Evolutionary conservation across 768 basidiomycete genomes (phyloP), one percentile per base, ranked within the genome.

Genomic region (Naganishia friedmannii): DNA sequence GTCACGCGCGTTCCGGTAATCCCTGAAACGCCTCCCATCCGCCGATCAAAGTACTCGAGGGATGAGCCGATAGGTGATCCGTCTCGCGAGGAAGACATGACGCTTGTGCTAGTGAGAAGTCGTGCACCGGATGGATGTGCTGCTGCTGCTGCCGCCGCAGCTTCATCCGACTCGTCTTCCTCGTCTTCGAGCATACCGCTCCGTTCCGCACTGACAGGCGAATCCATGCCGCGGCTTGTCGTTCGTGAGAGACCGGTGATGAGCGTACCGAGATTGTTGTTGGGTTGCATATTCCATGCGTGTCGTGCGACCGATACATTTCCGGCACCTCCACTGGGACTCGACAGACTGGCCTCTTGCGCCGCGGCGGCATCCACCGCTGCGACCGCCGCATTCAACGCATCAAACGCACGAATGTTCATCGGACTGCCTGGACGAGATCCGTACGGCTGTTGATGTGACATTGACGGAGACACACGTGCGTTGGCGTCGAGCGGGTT

Each of bases 171-270:
- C 9, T 58, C 57, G 12, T 63, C 60, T 8, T 72, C 70, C 37
- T 72, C 71, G 42, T 68, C 71, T 13, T 55, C 71, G 19, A 51
- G 42, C 9, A 63, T 37, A 10, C 71, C 71, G 21, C 66, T 68
- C 31, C 71, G 31, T 45, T 72, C 71, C 21, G 71, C 71, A 45
- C 56, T 60, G 53, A 72, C 67, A 19, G 71, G 71, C 4, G 58
- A 65, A 66, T 72, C 71, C 45, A 72, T 60, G 17, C 71, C 71
- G 15, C 71, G 57, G 60, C 70, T 66, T n/a, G 39, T 48, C 45
- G 68, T 63, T 21, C 68, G 29, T 21, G 55, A 51, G 31, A 51
- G 46, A 31, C 39, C 19, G 46, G 60, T 63, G 5, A 63, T 63
- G 5, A 63, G 39, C 8, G 60, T 39, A 21, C 65, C 53, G 21